Base-by-base conservation (phyloP, 2,329 filamentous ascomycete species). In the Massarina eburnea region DNA sequence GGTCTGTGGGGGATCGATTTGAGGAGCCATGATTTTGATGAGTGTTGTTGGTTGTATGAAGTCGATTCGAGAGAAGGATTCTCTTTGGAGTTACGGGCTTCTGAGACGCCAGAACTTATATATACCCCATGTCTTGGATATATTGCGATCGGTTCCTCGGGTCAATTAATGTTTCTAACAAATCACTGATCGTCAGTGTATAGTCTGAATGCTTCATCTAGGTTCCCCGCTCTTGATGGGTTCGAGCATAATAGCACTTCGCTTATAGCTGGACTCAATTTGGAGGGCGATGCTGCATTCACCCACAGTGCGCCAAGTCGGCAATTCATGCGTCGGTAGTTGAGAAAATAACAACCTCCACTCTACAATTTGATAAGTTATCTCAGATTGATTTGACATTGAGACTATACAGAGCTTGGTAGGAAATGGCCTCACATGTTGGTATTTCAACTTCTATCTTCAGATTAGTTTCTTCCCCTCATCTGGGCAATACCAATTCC, bases 1-100 rank as follows among this genome's bases (percentile, higher is more conserved):
- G 24, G 57, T 59, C 39, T 58, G 51, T 12, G 55, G 48, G 18
- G 39, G 14, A 14, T 64, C 55, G 27, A 54, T 57, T 22, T 24
- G 9, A n/a, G 56, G 49, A 49, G 61, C 58, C 61, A 66, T 66
- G 40, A 12, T 54, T 21, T 38, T 10, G 34, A 18, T 10, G 12
- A 9, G 12, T 30, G 19, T 32, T 39, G 15, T 9, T 30, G 36
- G 39, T 18, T 40, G 22, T 44, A 21, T 36, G n/a, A 47, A 35
- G 27, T 34, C 9, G 15, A 22, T 17, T 38, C 22, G 20, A 19
- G 37, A 52, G 40, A 24, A 27, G 40, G 47, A 10, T 49, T 32
- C 48, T 38, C 39, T 37, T 41, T 42, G 39, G 42, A 29, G 39
- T 39, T 27, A 45, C 22, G 30, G 33, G 4, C 3, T 17, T 33